These are phyloP conservation scores for Pinus albicaulis DNA, from an alignment of 75 land plant species.

Conservation along the genomic window DNA sequence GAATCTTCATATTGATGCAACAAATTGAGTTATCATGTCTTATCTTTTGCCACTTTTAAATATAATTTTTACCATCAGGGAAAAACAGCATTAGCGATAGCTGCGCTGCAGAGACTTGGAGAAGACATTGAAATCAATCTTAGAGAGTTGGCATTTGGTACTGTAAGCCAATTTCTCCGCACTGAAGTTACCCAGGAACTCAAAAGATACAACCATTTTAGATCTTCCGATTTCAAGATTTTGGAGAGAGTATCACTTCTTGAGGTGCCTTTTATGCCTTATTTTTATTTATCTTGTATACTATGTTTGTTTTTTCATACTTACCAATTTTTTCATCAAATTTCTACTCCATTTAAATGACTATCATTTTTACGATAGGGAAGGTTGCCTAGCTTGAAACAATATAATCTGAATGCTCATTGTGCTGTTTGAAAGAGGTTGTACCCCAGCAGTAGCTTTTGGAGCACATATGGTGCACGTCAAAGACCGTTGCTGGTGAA, in stretches of 20 bases:
- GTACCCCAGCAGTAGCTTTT: conserved; percentile 91
- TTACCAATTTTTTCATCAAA: background rate
- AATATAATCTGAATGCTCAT: conserved; percentile 15
- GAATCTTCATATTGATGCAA: background rate
- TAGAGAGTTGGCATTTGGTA: conserved; percentile 83
- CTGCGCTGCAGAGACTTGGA: conserved; percentile 83
- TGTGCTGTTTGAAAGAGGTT: conserved; percentile 51
- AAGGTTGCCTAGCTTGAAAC: background rate
- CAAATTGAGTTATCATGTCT: background rate
- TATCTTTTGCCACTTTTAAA: background rate
- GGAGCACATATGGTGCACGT: conserved; percentile 49
- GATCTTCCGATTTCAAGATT: conserved; percentile 51
- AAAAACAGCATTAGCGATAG: conserved; percentile 73
- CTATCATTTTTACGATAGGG: background rate
- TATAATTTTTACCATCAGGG: conserved; percentile 52
- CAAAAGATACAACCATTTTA: conserved; percentile 50
- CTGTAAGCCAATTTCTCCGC: conserved; percentile 71
- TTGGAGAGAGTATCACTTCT: conserved; percentile 73
- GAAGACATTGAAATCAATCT: conserved; percentile 83
- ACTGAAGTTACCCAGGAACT: conserved; percentile 56
- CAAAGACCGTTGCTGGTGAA: conserved; percentile 23
- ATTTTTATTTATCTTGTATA: background rate
- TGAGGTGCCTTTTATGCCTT: conserved; percentile 56
- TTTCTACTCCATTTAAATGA: background rate
- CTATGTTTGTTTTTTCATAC: background rate